Conservation (phyloP, 176 grass and related monocot species). For the Elaeis guineensis region DNA sequence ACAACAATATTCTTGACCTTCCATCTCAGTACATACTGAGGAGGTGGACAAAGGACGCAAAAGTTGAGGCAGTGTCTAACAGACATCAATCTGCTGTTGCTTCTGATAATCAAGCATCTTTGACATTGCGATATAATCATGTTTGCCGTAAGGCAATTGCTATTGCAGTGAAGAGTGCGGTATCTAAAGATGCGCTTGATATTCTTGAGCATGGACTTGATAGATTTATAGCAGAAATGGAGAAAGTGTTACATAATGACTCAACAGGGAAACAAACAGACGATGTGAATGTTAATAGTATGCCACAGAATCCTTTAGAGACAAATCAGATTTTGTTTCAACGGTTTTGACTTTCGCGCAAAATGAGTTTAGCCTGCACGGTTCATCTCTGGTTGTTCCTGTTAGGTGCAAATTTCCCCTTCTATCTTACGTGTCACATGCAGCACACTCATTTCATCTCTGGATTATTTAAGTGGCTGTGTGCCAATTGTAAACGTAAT, state of each 20-base stretch:
- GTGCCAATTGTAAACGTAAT: no score
- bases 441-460: no score
- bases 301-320: slow-evolving; percentile 17
- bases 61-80: slow-evolving; percentile 16
- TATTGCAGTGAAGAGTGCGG: slow-evolving; percentile 23
- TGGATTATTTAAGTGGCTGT: no score
- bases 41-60: slow-evolving; percentile 32
- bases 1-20: slow-evolving; percentile 45
- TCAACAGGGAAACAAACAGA: slow-evolving; percentile 14
- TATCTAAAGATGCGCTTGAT: slow-evolving; percentile 30
- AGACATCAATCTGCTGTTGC: background rate
- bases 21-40: slow-evolving; percentile 23
- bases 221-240: slow-evolving; percentile 34
- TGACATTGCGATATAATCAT: slow-evolving; percentile 6
- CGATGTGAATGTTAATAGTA: slow-evolving; percentile 17
- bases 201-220: slow-evolving; percentile 30
- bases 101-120: slow-evolving; percentile 7
- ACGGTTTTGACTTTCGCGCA: slow-evolving; percentile 25
- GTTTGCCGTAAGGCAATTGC: slow-evolving; percentile 27
- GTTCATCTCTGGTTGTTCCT: no score
- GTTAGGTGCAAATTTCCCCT: no score
- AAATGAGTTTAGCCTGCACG: slow-evolving; percentile 4
- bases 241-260: slow-evolving; percentile 27
- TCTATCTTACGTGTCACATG: no score
- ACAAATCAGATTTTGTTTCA: slow-evolving; percentile 30